These are phyloP conservation scores for Curvularia sp. DNA, from an alignment of 2,329 filamentous ascomycete genomes.

Conservation along the genomic window DNA sequence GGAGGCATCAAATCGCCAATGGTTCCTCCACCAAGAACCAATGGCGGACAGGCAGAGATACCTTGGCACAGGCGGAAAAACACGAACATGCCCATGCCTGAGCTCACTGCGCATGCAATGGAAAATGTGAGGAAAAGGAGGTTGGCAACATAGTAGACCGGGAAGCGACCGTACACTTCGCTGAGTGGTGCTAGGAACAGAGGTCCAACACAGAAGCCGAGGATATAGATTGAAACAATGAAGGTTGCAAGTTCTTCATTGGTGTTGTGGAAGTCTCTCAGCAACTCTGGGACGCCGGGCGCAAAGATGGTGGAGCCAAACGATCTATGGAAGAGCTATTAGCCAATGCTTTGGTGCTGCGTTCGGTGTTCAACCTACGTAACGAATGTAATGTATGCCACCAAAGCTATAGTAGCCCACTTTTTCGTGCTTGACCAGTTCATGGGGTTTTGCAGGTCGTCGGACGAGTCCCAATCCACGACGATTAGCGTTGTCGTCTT, in stretches of 20 bases:
- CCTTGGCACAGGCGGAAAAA: conserved; percentile 61
- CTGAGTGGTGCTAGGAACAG: neutral
- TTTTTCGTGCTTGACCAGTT: neutral
- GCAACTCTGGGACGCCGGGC: neutral
- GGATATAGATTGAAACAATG: neutral
- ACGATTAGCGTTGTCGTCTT: no score
- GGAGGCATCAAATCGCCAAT: conserved; percentile 32
- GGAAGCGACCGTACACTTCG: neutral
- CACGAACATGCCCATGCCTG: conserved; percentile 59
- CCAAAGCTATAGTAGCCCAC: neutral
- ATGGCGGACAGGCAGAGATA: conserved; percentile 16
- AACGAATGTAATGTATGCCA: neutral
- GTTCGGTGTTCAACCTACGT: neutral
- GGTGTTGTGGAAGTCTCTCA: neutral
- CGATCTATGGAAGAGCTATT: neutral
- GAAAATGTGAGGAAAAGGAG: conserved; percentile 66
- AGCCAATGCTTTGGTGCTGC: neutral
- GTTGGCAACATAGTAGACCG: neutral
- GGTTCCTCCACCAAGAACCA: conserved; percentile 35
- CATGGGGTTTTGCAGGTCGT: neutral
- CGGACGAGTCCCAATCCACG: neutral
- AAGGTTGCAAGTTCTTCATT: neutral
- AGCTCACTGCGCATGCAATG: conserved; percentile 67
- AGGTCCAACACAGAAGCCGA: neutral
- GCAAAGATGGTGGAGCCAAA: neutral